Conservation (phyloP, 345 rosid genomes). For the Acer negundo region DNA sequence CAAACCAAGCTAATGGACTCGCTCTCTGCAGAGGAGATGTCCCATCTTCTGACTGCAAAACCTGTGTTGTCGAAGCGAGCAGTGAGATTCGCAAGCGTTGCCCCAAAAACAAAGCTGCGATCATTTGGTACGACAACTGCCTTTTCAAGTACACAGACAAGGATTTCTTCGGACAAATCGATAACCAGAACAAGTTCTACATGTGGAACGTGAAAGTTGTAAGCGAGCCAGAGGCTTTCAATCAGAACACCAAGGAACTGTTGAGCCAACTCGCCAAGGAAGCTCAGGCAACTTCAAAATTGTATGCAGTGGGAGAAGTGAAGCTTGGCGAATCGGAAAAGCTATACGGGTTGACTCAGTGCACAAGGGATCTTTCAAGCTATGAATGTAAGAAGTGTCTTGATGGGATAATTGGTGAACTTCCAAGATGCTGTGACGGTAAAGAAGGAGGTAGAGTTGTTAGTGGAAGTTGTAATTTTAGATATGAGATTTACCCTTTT, state of each 20-base stretch:
- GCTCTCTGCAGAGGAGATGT: too few relatives aligned
- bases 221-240: conserved; percentile 27
- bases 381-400: conserved; percentile 43
- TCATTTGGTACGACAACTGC: conserved; percentile 53
- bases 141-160: conserved; percentile 38
- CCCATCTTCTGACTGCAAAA: too few relatives aligned
- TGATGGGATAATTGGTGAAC: conserved; percentile 34
- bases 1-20: too few relatives aligned
- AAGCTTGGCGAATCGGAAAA: conserved; percentile 14
- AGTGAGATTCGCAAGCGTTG: conserved; percentile 34
- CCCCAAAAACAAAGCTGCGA: conserved; percentile 37
- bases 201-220: conserved; percentile 36
- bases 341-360: conserved; percentile 45
- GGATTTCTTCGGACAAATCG: conserved; percentile 45
- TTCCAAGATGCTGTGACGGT: conserved; percentile 52
- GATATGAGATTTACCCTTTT: conserved; percentile 54
- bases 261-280: conserved; percentile 24
- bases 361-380: conserved; percentile 38
- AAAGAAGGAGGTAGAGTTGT: conserved; percentile 53
- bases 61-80: conserved; percentile 36
- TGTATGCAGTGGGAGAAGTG: conserved; percentile 33
- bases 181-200: conserved; percentile 38
- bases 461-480: conserved; percentile 47
- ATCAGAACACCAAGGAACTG: conserved; percentile 32
- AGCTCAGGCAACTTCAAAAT: conserved; percentile 22